A percentile compares a stretch with the other conserved stretches of the same genome.
Evolutionary conservation across 257 asterid genomes (phyloP).

Genomic region (Nicotiana noctiflora): DNA sequence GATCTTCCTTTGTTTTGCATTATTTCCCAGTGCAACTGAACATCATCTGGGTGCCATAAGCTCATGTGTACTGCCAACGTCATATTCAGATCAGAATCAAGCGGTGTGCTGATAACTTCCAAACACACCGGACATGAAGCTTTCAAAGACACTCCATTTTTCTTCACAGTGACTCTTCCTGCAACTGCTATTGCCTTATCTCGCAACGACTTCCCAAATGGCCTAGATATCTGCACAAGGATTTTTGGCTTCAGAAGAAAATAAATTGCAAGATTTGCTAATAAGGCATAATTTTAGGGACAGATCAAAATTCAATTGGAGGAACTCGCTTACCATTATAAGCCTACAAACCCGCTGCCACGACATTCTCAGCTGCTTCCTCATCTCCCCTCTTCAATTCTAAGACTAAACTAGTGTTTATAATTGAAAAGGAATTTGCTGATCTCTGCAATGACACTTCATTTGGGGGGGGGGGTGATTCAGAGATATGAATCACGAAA

Average conservation of each 20-base stretch:
- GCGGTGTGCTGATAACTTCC: conserved; percentile 24
- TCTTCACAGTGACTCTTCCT: conserved; percentile 43
- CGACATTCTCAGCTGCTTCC: conserved; percentile 25
- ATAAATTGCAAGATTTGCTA: background rate
- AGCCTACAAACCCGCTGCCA: conserved; percentile 51
- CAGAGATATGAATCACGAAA: background rate
- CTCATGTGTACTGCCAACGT: conserved; percentile 74
- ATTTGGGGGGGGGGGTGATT: background rate
- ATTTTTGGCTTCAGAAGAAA: background rate
- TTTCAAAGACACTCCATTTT: conserved; percentile 28
- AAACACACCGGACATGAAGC: conserved; percentile 80
- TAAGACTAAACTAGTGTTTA: background rate
- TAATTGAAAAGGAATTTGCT: background rate
- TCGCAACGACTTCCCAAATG: conserved; percentile 32
- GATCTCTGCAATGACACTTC: background rate
- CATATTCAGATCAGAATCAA: conserved; percentile 47
- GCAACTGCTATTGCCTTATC: conserved; percentile 76
- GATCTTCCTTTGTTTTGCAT: conserved; percentile 46
- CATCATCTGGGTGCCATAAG: conserved; percentile 86
- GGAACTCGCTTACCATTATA: conserved; percentile 30
- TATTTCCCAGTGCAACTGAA: conserved; percentile 66
- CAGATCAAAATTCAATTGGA: background rate
- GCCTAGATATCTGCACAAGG: conserved; percentile 34
- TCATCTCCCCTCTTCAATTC: conserved; percentile 23
- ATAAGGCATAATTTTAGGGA: background rate